Percentiles rank a stretch among this genome's conserved stretches.
These are phyloP conservation scores for Eucalyptus regnans DNA, from an alignment of 345 rosid genomes.

Conservation along the genomic window DNA sequence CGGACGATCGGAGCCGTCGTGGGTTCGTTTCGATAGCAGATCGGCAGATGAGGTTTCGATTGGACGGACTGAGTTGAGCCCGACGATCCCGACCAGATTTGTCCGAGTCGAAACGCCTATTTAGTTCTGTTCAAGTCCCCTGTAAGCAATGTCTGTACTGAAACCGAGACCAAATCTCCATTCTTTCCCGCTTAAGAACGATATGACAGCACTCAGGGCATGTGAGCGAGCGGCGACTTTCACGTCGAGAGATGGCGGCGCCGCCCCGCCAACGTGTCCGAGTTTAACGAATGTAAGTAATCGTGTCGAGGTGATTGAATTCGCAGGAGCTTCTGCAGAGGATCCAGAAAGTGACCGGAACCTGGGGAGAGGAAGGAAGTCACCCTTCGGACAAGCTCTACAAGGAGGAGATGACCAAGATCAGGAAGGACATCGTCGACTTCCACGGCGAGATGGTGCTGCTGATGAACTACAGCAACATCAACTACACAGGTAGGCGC, in stretches of 20 bases:
- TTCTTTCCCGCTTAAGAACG: not conserved
- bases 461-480: constrained; percentile 66
- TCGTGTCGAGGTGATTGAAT: not conserved
- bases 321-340: constrained; percentile 54
- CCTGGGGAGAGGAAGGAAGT: constrained; percentile 28
- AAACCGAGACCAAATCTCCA: not conserved
- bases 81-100: not conserved
- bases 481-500: constrained; percentile 68
- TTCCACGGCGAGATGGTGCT: constrained; percentile 97
- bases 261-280: not conserved
- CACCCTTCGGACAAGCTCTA: constrained; percentile 26
- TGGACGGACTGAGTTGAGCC: not conserved
- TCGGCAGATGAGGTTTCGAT: not conserved
- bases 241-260: not conserved
- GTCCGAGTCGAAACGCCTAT: not conserved
- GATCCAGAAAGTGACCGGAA: constrained; percentile 29
- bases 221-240: not conserved
- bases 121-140: not conserved
- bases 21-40: not conserved
- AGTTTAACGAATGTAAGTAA: not conserved
- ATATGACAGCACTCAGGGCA: not conserved
- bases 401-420: constrained; percentile 36
- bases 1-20: not conserved
- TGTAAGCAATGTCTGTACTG: not conserved
- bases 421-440: constrained; percentile 59